Evolutionary conservation across 805 yeast genomes (phyloP).

Genomic region (Myxozyma geophila): DNA sequence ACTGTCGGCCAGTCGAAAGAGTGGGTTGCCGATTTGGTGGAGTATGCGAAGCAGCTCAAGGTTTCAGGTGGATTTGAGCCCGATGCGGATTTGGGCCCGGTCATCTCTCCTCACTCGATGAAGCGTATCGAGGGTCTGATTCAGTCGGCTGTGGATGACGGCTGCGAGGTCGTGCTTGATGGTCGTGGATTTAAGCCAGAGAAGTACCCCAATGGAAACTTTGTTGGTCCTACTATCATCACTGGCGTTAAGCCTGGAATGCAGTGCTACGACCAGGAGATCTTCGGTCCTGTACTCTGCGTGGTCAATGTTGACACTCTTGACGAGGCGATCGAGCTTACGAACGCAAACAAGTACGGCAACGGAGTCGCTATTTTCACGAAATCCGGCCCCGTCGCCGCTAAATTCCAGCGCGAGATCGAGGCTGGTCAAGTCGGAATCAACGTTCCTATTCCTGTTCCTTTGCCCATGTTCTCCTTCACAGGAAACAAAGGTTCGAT

Average conservation of each 20-base stretch:
- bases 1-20: slow-evolving; percentile 69
- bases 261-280: slow-evolving; percentile 73
- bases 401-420: slow-evolving; percentile 67
- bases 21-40: slow-evolving; percentile 65
- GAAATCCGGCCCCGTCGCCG: slow-evolving; percentile 68
- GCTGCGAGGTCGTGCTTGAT: slow-evolving; percentile 66
- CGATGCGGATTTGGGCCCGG: slow-evolving; percentile 71
- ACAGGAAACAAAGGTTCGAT: slow-evolving; percentile 77
- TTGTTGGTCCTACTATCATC: slow-evolving; percentile 72
- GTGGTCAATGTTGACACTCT: slow-evolving; percentile 65
- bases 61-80: slow-evolving; percentile 71
- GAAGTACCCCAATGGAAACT: slow-evolving; percentile 65
- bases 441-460: slow-evolving; percentile 80
- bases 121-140: slow-evolving; percentile 61
- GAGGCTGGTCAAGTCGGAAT: slow-evolving; percentile 80
- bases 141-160: slow-evolving; percentile 60
- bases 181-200: slow-evolving; percentile 59
- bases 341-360: slow-evolving; percentile 67
- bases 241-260: slow-evolving; percentile 67
- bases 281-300: slow-evolving; percentile 75
- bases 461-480: slow-evolving; percentile 79
- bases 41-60: slow-evolving; percentile 59
- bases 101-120: slow-evolving; percentile 64
- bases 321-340: slow-evolving; percentile 68
- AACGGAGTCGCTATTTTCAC: slow-evolving; percentile 76